Evolutionary conservation across 495 filamentous ascomycete genomes (phyloP).

Genomic region (Aspergillus baeticus): DNA sequence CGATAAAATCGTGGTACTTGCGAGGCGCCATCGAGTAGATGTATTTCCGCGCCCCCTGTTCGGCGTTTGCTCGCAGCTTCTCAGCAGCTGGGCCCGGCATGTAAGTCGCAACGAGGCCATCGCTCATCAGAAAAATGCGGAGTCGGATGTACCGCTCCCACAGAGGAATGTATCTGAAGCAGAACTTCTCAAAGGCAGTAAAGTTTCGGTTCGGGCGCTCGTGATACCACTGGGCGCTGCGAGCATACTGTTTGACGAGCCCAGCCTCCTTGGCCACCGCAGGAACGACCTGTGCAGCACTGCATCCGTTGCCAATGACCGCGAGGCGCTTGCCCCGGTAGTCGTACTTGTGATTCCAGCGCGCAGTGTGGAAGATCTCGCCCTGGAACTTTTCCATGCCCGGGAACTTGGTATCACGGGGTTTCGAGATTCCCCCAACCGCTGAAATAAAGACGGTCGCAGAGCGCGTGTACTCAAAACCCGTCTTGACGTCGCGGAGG

Average conservation of each 20-base stretch:
- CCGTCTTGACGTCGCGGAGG: conserved; percentile 25
- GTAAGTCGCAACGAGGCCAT: not conserved
- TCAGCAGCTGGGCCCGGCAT: not conserved
- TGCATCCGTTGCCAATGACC: conserved; percentile 54
- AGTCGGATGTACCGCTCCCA: not conserved
- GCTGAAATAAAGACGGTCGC: conserved; percentile 43
- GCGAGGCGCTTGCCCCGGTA: conserved; percentile 43
- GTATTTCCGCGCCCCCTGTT: not conserved
- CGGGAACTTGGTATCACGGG: conserved; percentile 32
- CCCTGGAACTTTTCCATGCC: conserved; percentile 45
- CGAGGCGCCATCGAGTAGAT: conserved; percentile 47
- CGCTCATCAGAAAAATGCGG: not conserved
- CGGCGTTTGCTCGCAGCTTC: not conserved
- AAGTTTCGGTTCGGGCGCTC: conserved; percentile 15
- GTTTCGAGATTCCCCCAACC: conserved; percentile 48
- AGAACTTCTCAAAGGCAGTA: conserved; percentile 30
- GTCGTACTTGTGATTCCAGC: conserved; percentile 40
- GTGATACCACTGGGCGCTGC: conserved; percentile 55
- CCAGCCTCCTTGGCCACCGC: conserved; percentile 36
- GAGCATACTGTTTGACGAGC: conserved; percentile 53
- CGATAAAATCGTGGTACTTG: conserved; percentile 56
- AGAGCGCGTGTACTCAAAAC: conserved; percentile 10
- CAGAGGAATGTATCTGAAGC: conserved; percentile 38
- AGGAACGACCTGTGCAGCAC: conserved; percentile 37
- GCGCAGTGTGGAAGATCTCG: conserved; percentile 45